Evolutionary conservation across 164 flowering plant genomes (phyloP), one percentile per base, ranked within the genome.

Genomic region (Magnolia officinalis): DNA sequence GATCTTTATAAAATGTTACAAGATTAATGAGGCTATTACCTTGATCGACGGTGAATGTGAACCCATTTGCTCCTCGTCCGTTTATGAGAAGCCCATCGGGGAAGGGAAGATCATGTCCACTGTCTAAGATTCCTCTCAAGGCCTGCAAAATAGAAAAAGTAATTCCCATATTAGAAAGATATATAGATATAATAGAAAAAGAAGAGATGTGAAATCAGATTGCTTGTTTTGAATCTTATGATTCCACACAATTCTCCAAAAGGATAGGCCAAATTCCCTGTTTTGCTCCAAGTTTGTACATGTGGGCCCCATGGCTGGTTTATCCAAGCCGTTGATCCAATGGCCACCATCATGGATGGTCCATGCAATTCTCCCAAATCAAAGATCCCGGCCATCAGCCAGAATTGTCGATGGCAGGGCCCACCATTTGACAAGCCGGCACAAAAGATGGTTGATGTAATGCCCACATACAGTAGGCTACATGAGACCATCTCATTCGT

Each of bases 31-130:
- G 20, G 6, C 16, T 37, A 3, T 67, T 55, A 93, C 99, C 98
- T 88, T 81, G 99, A 78, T 92, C 88, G 14, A 96, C 96, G 1
- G 89, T 88, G 82, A 96, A 90, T 1, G 89, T 87, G 82, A 88
- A 74, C n/a, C 96, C 97, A 76, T 92, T 91, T 88, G 90, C 88
- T 11, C 97, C 99, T 2, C 91, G 97, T 2, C 99, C 99, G 76
- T 94, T 96, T 85, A 96, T 92, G 73, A 91, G 89, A 77, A 96
- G 87, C 1, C 98, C 99, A 81, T 96, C 97, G 31, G 99, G 97
- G 67, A 82, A 83, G 4, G 99, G 95, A 78, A 96, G 89, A 74
- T 85, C 76, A n/a, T 75, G 81, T 23, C 99, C 99, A 50, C 80
- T 65, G 24, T 96, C 93, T 81, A 94, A 81, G 23, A 82, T 69